Evolutionary conservation across 2,329 filamentous ascomycete genomes (phyloP).

Genomic region (Plenodomus tracheiphilus): DNA sequence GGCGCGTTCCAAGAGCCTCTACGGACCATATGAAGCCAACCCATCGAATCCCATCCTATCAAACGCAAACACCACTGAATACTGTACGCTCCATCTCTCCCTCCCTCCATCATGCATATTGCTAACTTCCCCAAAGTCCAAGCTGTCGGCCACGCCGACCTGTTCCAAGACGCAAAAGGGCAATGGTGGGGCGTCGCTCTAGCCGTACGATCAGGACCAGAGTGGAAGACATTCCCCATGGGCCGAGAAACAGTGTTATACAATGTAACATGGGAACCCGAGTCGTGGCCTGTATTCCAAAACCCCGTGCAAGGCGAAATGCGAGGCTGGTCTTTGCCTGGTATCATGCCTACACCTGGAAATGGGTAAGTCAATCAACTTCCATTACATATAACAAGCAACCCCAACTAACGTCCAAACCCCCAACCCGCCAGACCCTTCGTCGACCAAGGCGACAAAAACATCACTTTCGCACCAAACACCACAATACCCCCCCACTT

Average conservation of each 20-base stretch:
- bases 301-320: conserved; percentile 50
- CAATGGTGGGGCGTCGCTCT: conserved; percentile 36
- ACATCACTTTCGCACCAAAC: conserved; percentile 51
- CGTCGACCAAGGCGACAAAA: conserved; percentile 47
- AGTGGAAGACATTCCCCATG: conserved; percentile 31
- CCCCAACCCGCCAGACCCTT: no score
- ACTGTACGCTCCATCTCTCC: conserved; percentile 29
- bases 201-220: conserved; percentile 27
- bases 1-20: conserved; percentile 39
- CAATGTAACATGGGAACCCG: conserved; percentile 30
- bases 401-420: background rate
- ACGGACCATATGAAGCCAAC: conserved; percentile 44
- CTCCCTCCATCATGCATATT: background rate
- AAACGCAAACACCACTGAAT: conserved; percentile 42
- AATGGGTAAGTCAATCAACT: conserved; percentile 29
- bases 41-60: conserved; percentile 46
- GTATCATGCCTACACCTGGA: conserved; percentile 42
- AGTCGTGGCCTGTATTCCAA: conserved; percentile 51
- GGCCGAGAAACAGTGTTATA: conserved; percentile 32
- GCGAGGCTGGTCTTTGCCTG: conserved; percentile 49
- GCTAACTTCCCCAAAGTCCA: background rate
- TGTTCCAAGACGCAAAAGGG: conserved; percentile 29
- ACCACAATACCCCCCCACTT: conserved; percentile 56
- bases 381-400: background rate
- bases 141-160: conserved; percentile 25